Percentiles rank a stretch among this genome's conserved stretches.
Conservation (phyloP, 306 rosid species). For the Inga oerstediana region DNA sequence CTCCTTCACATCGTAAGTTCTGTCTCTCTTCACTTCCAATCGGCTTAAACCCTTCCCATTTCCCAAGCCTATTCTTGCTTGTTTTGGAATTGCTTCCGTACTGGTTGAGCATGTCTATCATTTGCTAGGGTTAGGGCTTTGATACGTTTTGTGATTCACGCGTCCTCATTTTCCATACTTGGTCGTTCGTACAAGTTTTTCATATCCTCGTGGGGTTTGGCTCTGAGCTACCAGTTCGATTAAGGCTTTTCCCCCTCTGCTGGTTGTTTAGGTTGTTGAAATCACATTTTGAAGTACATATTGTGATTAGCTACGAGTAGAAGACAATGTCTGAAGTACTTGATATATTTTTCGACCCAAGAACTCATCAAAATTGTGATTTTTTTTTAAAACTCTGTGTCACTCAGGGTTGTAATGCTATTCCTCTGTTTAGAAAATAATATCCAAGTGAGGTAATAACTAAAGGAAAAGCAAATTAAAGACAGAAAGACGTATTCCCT, state of each 20-base stretch:
- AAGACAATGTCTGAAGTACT: slow-evolving; percentile 3
- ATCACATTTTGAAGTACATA: neutral
- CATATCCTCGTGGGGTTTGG: neutral
- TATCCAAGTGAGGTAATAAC: neutral
- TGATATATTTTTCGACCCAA: neutral
- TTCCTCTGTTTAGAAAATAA: neutral
- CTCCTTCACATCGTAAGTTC: slow-evolving; percentile 37
- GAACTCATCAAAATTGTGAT: neutral
- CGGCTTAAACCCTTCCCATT: slow-evolving; percentile 19
- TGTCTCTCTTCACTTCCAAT: neutral
- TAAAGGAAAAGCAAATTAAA: neutral
- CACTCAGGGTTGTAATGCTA: neutral
- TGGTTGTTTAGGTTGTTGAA: neutral
- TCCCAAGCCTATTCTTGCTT: neutral
- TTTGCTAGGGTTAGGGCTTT: slow-evolving; percentile 38
- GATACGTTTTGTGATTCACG: neutral
- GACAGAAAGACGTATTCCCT: neutral
- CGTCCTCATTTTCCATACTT: neutral
- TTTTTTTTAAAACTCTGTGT: neutral
- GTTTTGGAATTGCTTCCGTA: neutral
- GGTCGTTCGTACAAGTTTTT: neutral
- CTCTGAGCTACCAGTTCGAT: neutral
- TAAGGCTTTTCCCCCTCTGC: neutral
- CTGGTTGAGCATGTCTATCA: neutral
- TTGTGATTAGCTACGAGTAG: neutral